Base-by-base conservation (phyloP, 495 filamentous ascomycete genomes). In the Staphylotrichum tortipilum region DNA sequence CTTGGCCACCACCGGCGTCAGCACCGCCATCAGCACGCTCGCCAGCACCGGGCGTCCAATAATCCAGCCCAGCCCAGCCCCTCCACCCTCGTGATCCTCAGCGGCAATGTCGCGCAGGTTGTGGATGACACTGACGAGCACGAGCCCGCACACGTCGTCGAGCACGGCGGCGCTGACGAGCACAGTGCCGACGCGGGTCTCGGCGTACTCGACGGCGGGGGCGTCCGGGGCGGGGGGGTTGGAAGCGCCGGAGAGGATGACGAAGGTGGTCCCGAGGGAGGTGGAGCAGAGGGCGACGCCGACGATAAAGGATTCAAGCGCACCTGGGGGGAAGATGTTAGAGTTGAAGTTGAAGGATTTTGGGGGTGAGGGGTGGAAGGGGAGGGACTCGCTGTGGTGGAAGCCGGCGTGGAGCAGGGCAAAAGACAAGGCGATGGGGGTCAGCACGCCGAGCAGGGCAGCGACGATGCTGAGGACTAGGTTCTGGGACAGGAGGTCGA, bases 121-220 rank as follows among this genome's bases (percentile, higher is more conserved):
- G 7, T 74, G 67, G 33, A 80, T 69, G 14, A 87, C 72, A 55
- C 86, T 79, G 17, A 88, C 81, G 76, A 91, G 84, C 2, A 92
- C 77, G n/a, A 92, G 65, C 0, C 87, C 86, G 14, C 85, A 74
- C 2, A 92, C 84, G 68, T 91, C 88, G 63, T 92, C 88, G 56
- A 94, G 74, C 76, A 92, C 84, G 17, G 86, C 88, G 3, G 84
- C 85, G 47, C 78, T 80, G 9, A 76, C 74, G 1, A 88, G 75
- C 0, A 92, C 81, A 0, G 77, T 76, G 0, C 87, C 88, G 2
- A 90, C 64, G 3, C 84, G 73, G 2, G 82, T 86, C 3, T 70
- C 61, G 18, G 71, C 68, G 11, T 84, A 67, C 17, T 68, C 67
- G 7, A 33, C 31, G 85, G 1, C 88, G 60, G n/a, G n/a, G n/a